Conservation (phyloP, 805 yeast species). For the Kazachstania psychrophila region DNA sequence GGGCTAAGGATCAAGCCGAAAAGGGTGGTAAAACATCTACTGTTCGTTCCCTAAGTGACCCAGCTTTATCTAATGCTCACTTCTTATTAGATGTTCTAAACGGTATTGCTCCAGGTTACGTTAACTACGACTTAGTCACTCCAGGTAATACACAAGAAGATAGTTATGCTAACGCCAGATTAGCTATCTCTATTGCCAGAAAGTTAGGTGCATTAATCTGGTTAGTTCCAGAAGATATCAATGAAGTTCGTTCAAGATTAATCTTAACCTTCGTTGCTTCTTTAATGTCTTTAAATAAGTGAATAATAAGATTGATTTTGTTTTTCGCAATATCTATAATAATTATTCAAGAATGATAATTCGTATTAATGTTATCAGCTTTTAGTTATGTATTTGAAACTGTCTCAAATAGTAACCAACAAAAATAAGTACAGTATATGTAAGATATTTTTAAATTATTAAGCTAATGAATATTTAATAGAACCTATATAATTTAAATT, state of each 20-base stretch:
- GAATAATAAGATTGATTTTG: too few relatives aligned
- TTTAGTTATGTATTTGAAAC: too few relatives aligned
- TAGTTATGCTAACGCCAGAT: constrained; percentile 84
- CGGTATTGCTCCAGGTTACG: constrained; percentile 95
- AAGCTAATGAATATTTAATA: too few relatives aligned
- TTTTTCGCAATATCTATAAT: too few relatives aligned
- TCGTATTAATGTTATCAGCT: too few relatives aligned
- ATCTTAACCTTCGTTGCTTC: constrained; percentile 92
- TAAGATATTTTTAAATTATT: too few relatives aligned
- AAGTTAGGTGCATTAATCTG: constrained; percentile 95
- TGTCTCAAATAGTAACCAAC: too few relatives aligned
- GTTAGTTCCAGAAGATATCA: constrained; percentile 99
- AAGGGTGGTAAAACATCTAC: constrained; percentile 74
- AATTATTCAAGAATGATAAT: too few relatives aligned
- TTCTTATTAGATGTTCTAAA: constrained; percentile 83
- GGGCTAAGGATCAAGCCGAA: constrained; percentile 83
- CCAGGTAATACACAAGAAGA: constrained; percentile 77
- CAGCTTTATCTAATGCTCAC: constrained; percentile 63
- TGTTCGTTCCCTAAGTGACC: constrained; percentile 80
- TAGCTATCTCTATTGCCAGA: constrained; percentile 97
- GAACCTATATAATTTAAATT: too few relatives aligned
- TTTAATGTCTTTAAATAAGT: constrained; percentile 56
- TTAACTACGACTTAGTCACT: constrained; percentile 85
- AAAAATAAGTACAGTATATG: too few relatives aligned
- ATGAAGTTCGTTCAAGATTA: constrained; percentile 89